Evolutionary conservation across 2,329 filamentous ascomycete genomes (phyloP).

Genomic region (Pseudodiploospora longispora): DNA sequence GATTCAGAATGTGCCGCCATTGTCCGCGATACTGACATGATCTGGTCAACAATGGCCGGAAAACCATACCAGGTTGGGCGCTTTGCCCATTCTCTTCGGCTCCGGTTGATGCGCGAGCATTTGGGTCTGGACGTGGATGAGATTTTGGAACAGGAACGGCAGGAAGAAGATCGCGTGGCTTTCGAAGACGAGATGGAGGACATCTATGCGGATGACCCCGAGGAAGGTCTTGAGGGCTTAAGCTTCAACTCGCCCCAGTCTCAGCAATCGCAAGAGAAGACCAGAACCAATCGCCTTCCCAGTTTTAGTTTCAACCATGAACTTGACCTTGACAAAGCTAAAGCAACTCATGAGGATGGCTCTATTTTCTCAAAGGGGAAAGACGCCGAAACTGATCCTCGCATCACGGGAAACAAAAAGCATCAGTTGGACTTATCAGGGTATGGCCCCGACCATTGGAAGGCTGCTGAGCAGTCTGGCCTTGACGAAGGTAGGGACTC

Average conservation of each 20-base stretch:
- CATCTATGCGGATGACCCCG: conserved; percentile 47
- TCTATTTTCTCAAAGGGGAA: conserved; percentile 13
- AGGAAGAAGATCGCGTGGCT: conserved; percentile 52
- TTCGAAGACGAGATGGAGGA: conserved; percentile 54
- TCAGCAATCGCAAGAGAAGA: conserved; percentile 35
- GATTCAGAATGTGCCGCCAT: conserved; percentile 90
- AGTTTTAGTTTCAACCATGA: conserved; percentile 81
- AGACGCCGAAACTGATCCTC: conserved; percentile 14
- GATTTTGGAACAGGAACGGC: conserved; percentile 70
- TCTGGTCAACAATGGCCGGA: conserved; percentile 86
- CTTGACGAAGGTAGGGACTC: conserved; percentile 62
- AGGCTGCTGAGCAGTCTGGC: conserved; percentile 52
- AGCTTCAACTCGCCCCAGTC: conserved; percentile 3
- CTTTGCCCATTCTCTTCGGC: conserved; percentile 85
- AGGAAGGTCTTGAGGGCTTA: conserved; percentile 8
- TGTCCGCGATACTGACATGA: conserved; percentile 86
- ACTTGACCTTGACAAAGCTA: conserved; percentile 34
- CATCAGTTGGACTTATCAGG: conserved; percentile 73
- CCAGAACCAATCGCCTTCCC: conserved; percentile 16
- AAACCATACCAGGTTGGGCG: conserved; percentile 82
- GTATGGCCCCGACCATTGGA: conserved; percentile 69
- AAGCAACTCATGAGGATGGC: conserved; percentile 32
- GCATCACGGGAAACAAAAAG: conserved; percentile 49
- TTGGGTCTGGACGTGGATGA: conserved; percentile 92
- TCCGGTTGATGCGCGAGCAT: conserved; percentile 94